phyloP scores from a whole-genome alignment of 371 early-diverging fungal genomes.

The Mortierella sp. region DNA sequence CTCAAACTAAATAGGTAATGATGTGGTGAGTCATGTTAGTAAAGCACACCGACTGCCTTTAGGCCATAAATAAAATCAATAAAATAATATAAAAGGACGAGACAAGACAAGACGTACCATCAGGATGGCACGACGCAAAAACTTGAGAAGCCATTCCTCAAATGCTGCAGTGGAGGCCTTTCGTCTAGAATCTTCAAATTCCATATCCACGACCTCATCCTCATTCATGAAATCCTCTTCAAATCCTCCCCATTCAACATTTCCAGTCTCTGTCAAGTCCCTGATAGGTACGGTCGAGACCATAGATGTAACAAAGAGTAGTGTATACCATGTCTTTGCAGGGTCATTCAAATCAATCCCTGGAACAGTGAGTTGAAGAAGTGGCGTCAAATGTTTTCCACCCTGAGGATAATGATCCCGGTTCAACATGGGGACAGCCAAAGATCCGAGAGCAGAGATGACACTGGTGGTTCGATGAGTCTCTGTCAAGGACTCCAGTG shows the following conservation, averaged over 20 bases:
- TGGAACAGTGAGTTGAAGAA: slow-evolving; percentile 82
- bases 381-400: slow-evolving; percentile 80
- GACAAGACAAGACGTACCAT: slow-evolving; percentile 59
- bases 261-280: slow-evolving; percentile 60
- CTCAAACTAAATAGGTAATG: slow-evolving; percentile 63
- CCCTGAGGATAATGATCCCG: slow-evolving; percentile 83
- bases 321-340: slow-evolving; percentile 76
- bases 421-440: slow-evolving; percentile 76
- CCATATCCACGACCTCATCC: slow-evolving; percentile 57
- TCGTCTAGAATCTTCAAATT: slow-evolving; percentile 71
- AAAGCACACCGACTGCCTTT: not conserved
- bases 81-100: no score
- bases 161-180: slow-evolving; percentile 79
- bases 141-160: slow-evolving; percentile 89
- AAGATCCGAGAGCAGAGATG: slow-evolving; percentile 73
- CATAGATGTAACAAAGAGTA: slow-evolving; percentile 80
- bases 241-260: slow-evolving; percentile 58
- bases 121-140: slow-evolving; percentile 78
- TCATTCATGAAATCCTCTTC: slow-evolving; percentile 59
- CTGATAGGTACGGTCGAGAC: slow-evolving; percentile 71
- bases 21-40: not conserved
- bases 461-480: slow-evolving; percentile 89
- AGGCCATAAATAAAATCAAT: not conserved
- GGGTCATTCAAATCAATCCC: slow-evolving; percentile 95
- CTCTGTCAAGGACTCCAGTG: slow-evolving; percentile 88